Percentiles rank a stretch among this genome's conserved stretches.
These are phyloP conservation scores for Petunia axillaris DNA, from an alignment of 257 asterid species.

Conservation along the genomic window DNA sequence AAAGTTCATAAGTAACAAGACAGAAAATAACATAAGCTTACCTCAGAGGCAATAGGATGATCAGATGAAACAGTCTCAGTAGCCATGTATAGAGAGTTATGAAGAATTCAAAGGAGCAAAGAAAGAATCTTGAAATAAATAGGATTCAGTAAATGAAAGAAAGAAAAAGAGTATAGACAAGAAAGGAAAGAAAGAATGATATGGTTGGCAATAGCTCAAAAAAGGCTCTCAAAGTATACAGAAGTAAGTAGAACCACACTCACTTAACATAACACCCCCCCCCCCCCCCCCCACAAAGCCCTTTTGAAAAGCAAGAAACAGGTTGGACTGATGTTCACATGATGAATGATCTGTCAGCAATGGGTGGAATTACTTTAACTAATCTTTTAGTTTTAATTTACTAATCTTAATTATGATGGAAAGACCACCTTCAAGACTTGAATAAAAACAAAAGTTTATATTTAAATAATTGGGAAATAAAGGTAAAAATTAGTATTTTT, in stretches of 20 bases:
- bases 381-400: conserved; percentile 24
- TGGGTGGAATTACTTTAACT: conserved; percentile 43
- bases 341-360: conserved; percentile 71
- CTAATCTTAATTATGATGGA: conserved; percentile 11
- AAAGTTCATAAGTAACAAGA: neutral
- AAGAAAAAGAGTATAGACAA: neutral
- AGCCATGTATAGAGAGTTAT: conserved; percentile 56
- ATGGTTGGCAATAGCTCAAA: conserved; percentile 64
- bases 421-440: neutral
- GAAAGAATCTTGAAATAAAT: neutral
- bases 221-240: conserved; percentile 48
- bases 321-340: conserved; percentile 53
- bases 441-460: neutral
- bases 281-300: neutral
- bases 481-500: neutral
- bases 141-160: neutral
- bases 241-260: conserved; percentile 43
- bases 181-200: conserved; percentile 52
- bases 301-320: conserved; percentile 22
- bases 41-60: conserved; percentile 54
- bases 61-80: conserved; percentile 59
- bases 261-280: neutral
- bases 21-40: conserved; percentile 22
- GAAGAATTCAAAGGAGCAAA: conserved; percentile 5
- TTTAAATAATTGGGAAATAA: neutral